Evolutionary conservation across 2,329 filamentous ascomycete genomes (phyloP).

Genomic region (Neonectria hederae): DNA sequence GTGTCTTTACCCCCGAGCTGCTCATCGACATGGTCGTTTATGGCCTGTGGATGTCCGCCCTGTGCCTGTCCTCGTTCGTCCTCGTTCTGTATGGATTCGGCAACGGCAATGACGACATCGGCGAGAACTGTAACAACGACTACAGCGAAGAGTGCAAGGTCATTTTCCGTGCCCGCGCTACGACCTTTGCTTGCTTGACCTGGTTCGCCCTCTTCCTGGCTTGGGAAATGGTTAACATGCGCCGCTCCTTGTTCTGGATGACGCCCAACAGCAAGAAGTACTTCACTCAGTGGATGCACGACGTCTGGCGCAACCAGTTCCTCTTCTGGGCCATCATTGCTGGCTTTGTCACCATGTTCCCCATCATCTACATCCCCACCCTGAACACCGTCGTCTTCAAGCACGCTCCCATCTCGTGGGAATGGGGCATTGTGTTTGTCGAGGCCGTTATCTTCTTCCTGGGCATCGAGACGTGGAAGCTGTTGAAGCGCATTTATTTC

Average conservation of each 20-base stretch:
- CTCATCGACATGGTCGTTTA: conserved; percentile 73
- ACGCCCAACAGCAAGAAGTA: conserved; percentile 68
- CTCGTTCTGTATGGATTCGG: conserved; percentile 62
- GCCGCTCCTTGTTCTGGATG: conserved; percentile 78
- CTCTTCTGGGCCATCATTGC: conserved; percentile 68
- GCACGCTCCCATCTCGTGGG: conserved; percentile 67
- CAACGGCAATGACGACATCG: conserved; percentile 60
- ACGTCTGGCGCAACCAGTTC: conserved; percentile 76
- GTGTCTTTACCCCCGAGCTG: conserved; percentile 73
- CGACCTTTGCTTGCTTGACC: conserved; percentile 76
- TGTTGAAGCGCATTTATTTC: conserved; percentile 59
- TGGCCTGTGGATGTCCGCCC: conserved; percentile 72
- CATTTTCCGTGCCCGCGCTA: conserved; percentile 75
- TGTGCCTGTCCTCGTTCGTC: conserved; percentile 63
- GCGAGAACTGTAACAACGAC: conserved; percentile 65
- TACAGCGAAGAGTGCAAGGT: conserved; percentile 64
- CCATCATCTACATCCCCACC: conserved; percentile 65
- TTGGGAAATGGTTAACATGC: conserved; percentile 78
- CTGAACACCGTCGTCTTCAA: conserved; percentile 67
- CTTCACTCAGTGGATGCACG: conserved; percentile 71
- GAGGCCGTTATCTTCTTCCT: conserved; percentile 65
- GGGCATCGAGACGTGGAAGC: conserved; percentile 68
- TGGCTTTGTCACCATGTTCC: conserved; percentile 58
- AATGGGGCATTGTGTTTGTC: conserved; percentile 68
- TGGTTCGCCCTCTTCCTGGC: conserved; percentile 80